Evolutionary conservation across 73 alveolate genomes (phyloP).

Genomic region (Halteria grandinella): DNA sequence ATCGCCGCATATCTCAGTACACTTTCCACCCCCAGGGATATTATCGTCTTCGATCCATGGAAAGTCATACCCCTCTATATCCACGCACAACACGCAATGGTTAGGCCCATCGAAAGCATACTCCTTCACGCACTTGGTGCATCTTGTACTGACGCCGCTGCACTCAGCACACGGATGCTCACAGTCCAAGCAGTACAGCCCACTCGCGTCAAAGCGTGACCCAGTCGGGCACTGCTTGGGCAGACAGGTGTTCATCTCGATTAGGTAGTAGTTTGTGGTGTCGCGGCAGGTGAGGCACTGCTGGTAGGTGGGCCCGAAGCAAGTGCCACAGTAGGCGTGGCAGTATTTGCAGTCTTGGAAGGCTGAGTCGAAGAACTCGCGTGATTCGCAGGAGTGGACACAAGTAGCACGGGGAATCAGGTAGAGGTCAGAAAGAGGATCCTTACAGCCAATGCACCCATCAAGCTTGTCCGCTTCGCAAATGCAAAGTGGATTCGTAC

Average conservation of each 20-base stretch:
- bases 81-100: neutral
- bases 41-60: neutral
- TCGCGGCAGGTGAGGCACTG: neutral
- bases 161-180: conserved; percentile 23
- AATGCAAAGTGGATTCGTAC: conserved; percentile 1
- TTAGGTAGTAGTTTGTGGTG: neutral
- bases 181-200: neutral
- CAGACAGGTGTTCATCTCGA: neutral
- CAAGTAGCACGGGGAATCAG: neutral
- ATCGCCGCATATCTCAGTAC: neutral
- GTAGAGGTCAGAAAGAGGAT: neutral
- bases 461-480: neutral
- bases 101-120: conserved; percentile 7
- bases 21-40: conserved; percentile 29
- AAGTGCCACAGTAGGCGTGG: conserved; percentile 7
- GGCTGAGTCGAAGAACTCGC: neutral
- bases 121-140: conserved; percentile 5
- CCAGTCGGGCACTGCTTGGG: neutral
- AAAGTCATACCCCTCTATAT: neutral
- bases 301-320: neutral
- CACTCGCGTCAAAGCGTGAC: neutral
- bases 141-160: neutral
- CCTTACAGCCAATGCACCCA: neutral
- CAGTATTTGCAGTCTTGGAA: neutral
- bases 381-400: too few relatives aligned